Evolutionary conservation across 2,329 filamentous ascomycete species (phyloP).

Genomic region (Xylaria sp.): DNA sequence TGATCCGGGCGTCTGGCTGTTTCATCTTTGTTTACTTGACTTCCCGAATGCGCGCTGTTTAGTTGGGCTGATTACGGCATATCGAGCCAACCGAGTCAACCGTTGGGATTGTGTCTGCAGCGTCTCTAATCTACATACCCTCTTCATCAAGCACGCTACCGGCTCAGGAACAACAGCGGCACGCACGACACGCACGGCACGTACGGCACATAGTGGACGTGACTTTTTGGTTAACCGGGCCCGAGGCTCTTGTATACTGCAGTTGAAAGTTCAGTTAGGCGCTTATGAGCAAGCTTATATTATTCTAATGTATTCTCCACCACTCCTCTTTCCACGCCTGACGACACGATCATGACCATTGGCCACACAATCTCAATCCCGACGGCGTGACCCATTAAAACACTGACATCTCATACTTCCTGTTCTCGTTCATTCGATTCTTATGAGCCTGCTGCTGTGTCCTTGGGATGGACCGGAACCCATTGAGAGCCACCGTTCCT

Average conservation of each 20-base stretch:
- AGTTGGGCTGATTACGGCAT: constrained; percentile 7
- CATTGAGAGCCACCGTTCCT: constrained; percentile 46
- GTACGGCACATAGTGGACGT: constrained; percentile 2
- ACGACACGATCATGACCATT: constrained; percentile 26
- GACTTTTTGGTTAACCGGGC: constrained; percentile 12
- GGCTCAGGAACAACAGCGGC: not conserved
- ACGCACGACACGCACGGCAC: not conserved
- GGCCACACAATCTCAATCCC: constrained; percentile 13
- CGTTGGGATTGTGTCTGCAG: constrained; percentile 3
- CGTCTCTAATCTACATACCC: not conserved
- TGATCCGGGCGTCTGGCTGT: constrained; percentile 16
- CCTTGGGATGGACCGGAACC: constrained; percentile 44
- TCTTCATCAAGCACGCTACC: not conserved
- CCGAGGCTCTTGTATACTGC: constrained; percentile 19
- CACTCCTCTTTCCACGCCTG: constrained; percentile 16
- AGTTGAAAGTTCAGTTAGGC: constrained; percentile 18
- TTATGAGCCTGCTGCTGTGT: constrained; percentile 35
- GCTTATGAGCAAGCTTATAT: constrained; percentile 6
- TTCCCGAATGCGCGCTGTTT: constrained; percentile 7
- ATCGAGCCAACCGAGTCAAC: not conserved
- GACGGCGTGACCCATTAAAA: constrained; percentile 8
- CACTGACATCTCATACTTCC: not conserved
- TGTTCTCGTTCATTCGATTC: constrained; percentile 3
- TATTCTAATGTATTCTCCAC: constrained; percentile 29
- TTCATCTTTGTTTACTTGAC: constrained; percentile 31